These are phyloP conservation scores for Skeletonema menzelii DNA, from an alignment of 108 stramenopile species.

Conservation along the genomic window DNA sequence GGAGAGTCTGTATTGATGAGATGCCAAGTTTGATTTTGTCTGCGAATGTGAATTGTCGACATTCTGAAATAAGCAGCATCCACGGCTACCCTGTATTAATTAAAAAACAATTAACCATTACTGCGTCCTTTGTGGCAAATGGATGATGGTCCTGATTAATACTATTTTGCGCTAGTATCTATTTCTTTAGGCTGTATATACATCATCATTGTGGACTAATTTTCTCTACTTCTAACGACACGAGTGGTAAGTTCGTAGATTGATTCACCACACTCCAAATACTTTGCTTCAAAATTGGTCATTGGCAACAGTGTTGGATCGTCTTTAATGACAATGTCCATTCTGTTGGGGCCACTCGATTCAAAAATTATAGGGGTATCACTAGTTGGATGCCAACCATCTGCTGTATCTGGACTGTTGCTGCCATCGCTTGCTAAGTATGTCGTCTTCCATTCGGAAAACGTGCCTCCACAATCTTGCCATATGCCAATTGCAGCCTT, in stretches of 20 bases:
- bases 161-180: background rate
- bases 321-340: background rate
- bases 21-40: background rate
- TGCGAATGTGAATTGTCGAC: background rate
- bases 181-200: background rate
- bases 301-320: constrained; percentile 6
- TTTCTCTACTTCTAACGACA: background rate
- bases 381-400: background rate
- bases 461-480: constrained; percentile 5
- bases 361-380: background rate
- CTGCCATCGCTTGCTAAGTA: background rate
- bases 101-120: background rate
- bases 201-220: background rate
- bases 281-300: constrained; percentile 51
- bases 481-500: constrained; percentile 33
- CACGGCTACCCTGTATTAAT: background rate
- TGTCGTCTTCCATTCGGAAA: constrained; percentile 2
- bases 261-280: constrained; percentile 33
- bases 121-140: background rate
- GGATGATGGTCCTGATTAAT: background rate
- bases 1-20: background rate
- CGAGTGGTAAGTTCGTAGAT: constrained; percentile 28
- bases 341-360: background rate
- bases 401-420: background rate
- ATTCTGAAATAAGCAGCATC: background rate